Base-by-base conservation (phyloP, 176 grass and related monocot species). In the Cenchrus purpureus region DNA sequence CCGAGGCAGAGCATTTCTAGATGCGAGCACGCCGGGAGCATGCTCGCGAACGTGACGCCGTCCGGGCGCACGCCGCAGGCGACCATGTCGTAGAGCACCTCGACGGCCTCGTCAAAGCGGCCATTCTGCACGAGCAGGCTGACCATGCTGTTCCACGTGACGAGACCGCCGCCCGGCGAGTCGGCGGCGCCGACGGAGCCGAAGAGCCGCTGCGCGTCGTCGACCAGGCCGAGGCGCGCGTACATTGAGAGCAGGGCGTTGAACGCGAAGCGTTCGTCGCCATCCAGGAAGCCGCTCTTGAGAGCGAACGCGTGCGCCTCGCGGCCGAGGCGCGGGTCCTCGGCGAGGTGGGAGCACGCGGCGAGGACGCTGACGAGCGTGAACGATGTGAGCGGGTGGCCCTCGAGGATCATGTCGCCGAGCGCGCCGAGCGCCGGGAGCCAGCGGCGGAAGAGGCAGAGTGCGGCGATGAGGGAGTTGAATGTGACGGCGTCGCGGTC, bases 101-200 rank as follows among this genome's bases (percentile, higher is more conserved):
- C n/a, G 25, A 98, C 56, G 29, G 96, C 91, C 62, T 90, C 87
- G 7, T 1, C 14, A 52, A 74, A 90, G 16, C 82, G 87, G 5
- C 87, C 85, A 34, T 58, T 85, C 76, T 98, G 91, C 67, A 91
- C 91, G 1, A 95, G 91, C 64, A 89, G 65, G 77, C 96, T 93
- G 34, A 98, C 87, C 89, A 98, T 95, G 28, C 89, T 92, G 82
- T 98, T 98, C 96, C 96, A 98, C 4, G 96, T 90, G 16, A 98
- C 89, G 1, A 92, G 17, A 48, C 85, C 83, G 11, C 84, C 73
- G 55, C 85, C 76, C 29, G 44, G 51, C 15, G 68, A 8, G 59
- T 44, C 46, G 59, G 74, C 19, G 67, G 57, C 16, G 15, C 56
- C 43, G 19, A 65, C 80, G 12, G 10, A 71, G 28, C 58, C 77